A percentile compares a stretch with the other conserved stretches of the same genome.
Evolutionary conservation across 441 rosid species (phyloP).

Genomic region (Hypseocharis bilobata): DNA sequence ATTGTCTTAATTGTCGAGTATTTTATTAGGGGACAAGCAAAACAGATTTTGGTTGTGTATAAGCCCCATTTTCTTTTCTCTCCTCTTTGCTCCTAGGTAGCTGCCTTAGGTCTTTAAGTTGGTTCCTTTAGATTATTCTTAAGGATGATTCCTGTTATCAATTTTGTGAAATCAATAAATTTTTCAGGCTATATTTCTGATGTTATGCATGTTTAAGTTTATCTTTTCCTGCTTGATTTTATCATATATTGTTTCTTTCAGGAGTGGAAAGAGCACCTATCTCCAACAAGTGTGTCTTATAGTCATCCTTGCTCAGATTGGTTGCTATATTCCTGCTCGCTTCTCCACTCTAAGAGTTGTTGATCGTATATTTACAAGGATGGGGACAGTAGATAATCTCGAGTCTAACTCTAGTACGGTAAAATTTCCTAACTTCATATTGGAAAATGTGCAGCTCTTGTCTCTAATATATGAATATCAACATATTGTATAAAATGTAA

Average conservation of each 20-base stretch:
- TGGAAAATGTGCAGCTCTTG: conserved; percentile 1
- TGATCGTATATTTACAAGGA: conserved; percentile 91
- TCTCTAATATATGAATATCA: neutral
- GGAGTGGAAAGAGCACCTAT: conserved; percentile 99
- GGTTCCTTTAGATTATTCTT: too few relatives aligned
- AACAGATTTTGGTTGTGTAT: neutral
- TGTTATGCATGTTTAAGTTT: neutral
- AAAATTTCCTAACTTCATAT: conserved; percentile 22
- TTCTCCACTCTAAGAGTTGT: conserved; percentile 73
- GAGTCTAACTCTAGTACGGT: conserved; percentile 97
- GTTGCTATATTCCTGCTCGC: conserved; percentile 89
- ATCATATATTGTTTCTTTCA: conserved; percentile 26
- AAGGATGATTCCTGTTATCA: too few relatives aligned
- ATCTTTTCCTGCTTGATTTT: neutral
- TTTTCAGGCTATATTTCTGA: neutral
- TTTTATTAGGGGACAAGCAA: neutral
- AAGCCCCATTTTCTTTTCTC: neutral
- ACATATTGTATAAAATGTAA: too few relatives aligned
- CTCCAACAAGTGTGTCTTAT: conserved; percentile 91
- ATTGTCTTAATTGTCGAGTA: neutral
- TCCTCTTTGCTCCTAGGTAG: neutral
- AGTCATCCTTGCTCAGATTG: conserved; percentile 91
- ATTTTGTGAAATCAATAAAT: neutral
- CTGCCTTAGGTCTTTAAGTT: neutral
- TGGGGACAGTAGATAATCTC: conserved; percentile 82